These are phyloP conservation scores for Pythium sukuiense DNA, from an alignment of 352 stramenopile species.

Conservation along the genomic window DNA sequence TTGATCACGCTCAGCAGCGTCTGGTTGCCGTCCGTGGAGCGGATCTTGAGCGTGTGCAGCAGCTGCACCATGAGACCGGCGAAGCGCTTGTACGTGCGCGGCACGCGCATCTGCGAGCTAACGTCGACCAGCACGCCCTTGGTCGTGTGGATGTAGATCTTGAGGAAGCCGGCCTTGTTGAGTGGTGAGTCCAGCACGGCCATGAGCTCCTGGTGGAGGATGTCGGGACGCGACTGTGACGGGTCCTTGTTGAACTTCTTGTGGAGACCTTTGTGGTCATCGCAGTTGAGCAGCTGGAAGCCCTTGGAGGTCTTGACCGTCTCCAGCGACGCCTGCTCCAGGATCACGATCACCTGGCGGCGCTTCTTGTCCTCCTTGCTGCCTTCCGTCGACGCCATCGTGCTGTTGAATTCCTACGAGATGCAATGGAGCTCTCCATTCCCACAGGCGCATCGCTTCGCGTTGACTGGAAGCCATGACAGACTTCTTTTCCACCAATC, in stretches of 20 bases:
- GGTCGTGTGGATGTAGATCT: constrained; percentile 97
- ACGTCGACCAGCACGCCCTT: constrained; percentile 99
- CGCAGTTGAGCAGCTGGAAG: constrained; percentile 99
- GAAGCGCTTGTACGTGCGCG: constrained; percentile 99
- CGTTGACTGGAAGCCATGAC: constrained; percentile 26
- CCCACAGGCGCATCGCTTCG: constrained; percentile 8
- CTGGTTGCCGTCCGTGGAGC: constrained; percentile 94
- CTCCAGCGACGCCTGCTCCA: constrained; percentile 98
- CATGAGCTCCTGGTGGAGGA: constrained; percentile 99
- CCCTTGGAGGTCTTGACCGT: constrained; percentile 99
- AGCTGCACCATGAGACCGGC: constrained; percentile 98
- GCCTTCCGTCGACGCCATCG: constrained; percentile 17
- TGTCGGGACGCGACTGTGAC: constrained; percentile 97
- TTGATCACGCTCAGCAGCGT: constrained; percentile 99
- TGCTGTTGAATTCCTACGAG: constrained; percentile 3
- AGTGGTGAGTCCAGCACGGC: constrained; percentile 98
- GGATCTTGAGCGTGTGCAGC: constrained; percentile 99
- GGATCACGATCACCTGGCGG: constrained; percentile 95
- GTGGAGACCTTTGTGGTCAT: constrained; percentile 97
- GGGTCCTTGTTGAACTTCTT: constrained; percentile 97
- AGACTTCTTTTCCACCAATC: constrained; percentile 22
- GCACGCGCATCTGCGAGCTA: constrained; percentile 97
- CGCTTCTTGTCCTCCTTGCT: constrained; percentile 67
- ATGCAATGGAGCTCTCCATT: constrained; percentile 7
- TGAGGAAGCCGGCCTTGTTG: constrained; percentile 98